phyloP scores from a whole-genome alignment of 2,329 filamentous ascomycete genomes.

The Berkeleyomyces basicola region DNA sequence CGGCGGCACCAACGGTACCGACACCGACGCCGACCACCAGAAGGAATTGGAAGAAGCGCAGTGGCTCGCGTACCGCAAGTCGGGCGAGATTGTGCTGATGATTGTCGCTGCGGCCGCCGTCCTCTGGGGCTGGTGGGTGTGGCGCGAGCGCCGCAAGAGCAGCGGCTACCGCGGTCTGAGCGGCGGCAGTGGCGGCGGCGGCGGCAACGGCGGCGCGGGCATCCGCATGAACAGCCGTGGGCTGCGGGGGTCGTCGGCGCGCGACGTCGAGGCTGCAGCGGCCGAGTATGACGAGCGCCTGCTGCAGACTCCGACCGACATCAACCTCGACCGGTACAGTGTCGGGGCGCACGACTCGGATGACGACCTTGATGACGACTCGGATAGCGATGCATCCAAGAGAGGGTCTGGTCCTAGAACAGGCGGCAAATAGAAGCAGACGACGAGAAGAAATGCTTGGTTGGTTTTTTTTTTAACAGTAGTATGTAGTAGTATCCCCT shows the following conservation, averaged over 20 bases:
- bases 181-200: conserved; percentile 19
- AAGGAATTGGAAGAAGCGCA: conserved; percentile 65
- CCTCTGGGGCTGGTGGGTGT: conserved; percentile 59
- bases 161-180: conserved; percentile 37
- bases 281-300: conserved; percentile 47
- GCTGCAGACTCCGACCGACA: conserved; percentile 28
- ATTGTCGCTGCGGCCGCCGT: conserved; percentile 59
- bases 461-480: background rate
- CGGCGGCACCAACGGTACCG: conserved; percentile 33
- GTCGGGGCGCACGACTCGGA: conserved; percentile 38
- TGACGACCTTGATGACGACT: conserved; percentile 23
- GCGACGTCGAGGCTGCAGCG: conserved; percentile 46
- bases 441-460: background rate
- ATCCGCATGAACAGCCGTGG: conserved; percentile 17
- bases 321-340: conserved; percentile 34
- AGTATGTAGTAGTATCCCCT: background rate
- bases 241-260: conserved; percentile 15
- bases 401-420: background rate
- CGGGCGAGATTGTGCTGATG: conserved; percentile 69
- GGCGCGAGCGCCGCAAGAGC: conserved; percentile 41
- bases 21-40: conserved; percentile 46
- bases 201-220: conserved; percentile 17
- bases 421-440: background rate
- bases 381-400: conserved; percentile 19
- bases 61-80: conserved; percentile 78